Conservation (phyloP, 768 basidiomycete species). For the Artomyces pyxidatus region DNA sequence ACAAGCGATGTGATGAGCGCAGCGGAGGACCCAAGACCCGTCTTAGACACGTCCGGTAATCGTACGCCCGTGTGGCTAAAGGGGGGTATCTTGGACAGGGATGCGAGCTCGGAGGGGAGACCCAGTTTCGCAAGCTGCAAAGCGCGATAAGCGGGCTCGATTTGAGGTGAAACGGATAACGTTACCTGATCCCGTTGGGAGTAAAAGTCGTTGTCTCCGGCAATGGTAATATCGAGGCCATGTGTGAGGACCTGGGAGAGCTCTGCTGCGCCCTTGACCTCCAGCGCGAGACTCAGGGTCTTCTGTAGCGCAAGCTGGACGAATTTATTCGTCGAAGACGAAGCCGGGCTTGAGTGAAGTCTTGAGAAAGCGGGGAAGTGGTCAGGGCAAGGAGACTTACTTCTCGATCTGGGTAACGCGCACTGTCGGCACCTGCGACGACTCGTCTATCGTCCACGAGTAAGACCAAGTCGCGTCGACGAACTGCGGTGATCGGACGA, state of each 20-base stretch:
- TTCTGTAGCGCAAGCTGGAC: constrained; percentile 83
- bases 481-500: constrained; percentile 90
- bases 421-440: constrained; percentile 10
- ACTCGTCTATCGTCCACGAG: constrained; percentile 34
- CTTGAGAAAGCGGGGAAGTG: neutral
- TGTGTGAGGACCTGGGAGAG: constrained; percentile 35
- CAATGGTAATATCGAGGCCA: constrained; percentile 72
- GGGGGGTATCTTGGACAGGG: constrained; percentile 62
- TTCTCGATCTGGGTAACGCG: constrained; percentile 22
- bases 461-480: constrained; percentile 73
- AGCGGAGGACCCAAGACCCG: constrained; percentile 94
- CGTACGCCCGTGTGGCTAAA: constrained; percentile 65
- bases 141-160: neutral
- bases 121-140: constrained; percentile 52
- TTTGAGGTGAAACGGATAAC: constrained; percentile 1
- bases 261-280: constrained; percentile 40
- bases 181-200: constrained; percentile 82
- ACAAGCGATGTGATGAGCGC: constrained; percentile 95
- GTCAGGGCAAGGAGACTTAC: neutral
- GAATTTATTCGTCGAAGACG: constrained; percentile 73
- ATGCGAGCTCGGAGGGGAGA: constrained; percentile 55
- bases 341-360: constrained; percentile 9
- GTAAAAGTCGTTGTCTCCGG: constrained; percentile 97
- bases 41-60: constrained; percentile 89
- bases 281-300: constrained; percentile 59